phyloP scores from a whole-genome alignment of 75 land plant genomes.

The Chamaecyparis obtusa region DNA sequence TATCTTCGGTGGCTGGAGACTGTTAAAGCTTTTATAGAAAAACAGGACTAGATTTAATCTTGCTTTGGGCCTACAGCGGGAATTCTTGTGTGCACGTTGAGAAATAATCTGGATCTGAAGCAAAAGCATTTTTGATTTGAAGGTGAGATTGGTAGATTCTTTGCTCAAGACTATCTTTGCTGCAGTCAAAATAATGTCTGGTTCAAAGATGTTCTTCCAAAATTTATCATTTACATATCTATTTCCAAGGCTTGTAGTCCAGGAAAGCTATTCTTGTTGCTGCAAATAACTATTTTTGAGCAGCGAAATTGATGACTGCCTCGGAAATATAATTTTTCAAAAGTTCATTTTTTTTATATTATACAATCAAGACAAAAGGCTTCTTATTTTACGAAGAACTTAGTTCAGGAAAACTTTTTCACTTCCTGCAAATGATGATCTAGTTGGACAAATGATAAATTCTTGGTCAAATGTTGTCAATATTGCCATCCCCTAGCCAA shows the following conservation, averaged over 20 bases:
- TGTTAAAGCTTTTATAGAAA: constrained; percentile 39
- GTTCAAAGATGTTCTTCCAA: neutral
- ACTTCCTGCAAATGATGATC: neutral
- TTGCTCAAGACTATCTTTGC: neutral
- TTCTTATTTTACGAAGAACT: neutral
- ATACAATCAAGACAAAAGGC: neutral
- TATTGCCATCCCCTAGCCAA: no score
- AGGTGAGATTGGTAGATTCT: neutral
- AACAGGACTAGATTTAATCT: constrained; percentile 6
- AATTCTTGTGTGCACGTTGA: neutral
- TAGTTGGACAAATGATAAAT: no score
- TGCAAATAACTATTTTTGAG: neutral
- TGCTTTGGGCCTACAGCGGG: neutral
- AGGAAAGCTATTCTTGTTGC: neutral
- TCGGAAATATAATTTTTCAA: no score
- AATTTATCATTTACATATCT: neutral
- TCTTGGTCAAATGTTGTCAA: no score
- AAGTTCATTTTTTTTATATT: neutral
- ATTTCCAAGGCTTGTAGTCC: neutral
- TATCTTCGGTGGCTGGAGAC: constrained; percentile 39
- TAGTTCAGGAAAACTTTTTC: neutral
- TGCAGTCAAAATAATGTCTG: neutral
- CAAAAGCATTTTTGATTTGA: neutral
- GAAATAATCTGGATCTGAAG: neutral
- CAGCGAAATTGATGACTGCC: neutral